Evolutionary conservation across 345 rosid species (phyloP).

Genomic region (Hypericum perforatum): DNA sequence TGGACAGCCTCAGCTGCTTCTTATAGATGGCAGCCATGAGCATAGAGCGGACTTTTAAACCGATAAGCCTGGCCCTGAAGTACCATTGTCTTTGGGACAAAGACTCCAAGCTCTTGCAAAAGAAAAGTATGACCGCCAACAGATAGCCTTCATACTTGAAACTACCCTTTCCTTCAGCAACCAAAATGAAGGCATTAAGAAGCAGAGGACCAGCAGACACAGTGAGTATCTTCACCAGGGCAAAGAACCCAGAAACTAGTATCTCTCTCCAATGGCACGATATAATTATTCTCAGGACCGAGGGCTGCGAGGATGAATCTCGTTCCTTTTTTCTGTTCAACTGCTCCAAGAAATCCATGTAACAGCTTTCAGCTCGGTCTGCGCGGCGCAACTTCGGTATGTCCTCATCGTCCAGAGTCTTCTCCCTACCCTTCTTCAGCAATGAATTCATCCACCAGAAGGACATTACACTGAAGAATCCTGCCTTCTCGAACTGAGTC

Average conservation of each 20-base stretch:
- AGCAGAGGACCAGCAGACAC: constrained; percentile 76
- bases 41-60: constrained; percentile 68
- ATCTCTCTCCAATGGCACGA: constrained; percentile 61
- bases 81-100: constrained; percentile 91
- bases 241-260: constrained; percentile 71
- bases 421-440: constrained; percentile 60
- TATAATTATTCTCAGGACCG: constrained; percentile 46
- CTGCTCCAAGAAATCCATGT: constrained; percentile 43
- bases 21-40: constrained; percentile 71
- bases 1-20: constrained; percentile 76
- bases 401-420: constrained; percentile 59
- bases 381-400: constrained; percentile 47
- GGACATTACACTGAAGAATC: constrained; percentile 50
- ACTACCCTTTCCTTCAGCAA: constrained; percentile 62
- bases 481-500: constrained; percentile 48
- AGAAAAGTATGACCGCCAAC: constrained; percentile 49
- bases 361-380: constrained; percentile 72
- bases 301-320: constrained; percentile 30
- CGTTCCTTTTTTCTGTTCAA: constrained; percentile 38
- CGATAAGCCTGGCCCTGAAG: constrained; percentile 69
- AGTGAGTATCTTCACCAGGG: constrained; percentile 62
- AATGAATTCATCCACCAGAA: constrained; percentile 88
- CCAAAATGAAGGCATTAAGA: constrained; percentile 79
- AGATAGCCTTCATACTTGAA: constrained; percentile 67
- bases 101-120: constrained; percentile 62